phyloP scores from a whole-genome alignment of 2,329 filamentous ascomycete genomes.

The Apiospora saccharicola region DNA sequence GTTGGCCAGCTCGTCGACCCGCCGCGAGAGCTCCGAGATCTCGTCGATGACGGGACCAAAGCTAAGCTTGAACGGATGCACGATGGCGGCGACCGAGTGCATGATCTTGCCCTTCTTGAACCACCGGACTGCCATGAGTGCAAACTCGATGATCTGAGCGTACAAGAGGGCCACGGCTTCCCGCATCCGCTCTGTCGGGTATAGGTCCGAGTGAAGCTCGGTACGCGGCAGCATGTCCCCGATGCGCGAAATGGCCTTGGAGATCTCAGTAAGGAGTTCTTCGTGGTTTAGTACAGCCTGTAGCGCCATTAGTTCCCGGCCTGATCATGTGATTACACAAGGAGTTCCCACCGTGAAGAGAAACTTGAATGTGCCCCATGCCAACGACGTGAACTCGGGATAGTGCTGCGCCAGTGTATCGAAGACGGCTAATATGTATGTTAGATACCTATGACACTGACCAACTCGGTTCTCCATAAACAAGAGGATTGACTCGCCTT shows the following conservation, averaged over 20 bases:
- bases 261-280: conserved; percentile 28
- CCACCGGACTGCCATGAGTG: conserved; percentile 32
- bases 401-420: conserved; percentile 26
- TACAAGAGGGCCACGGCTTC: conserved; percentile 32
- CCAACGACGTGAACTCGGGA: conserved; percentile 23
- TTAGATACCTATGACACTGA: too few relatives aligned
- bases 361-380: conserved; percentile 26
- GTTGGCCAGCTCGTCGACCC: conserved; percentile 30
- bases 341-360: conserved; percentile 17
- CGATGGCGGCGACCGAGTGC: conserved; percentile 30
- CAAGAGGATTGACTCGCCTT: too few relatives aligned
- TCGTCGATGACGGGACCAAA: conserved; percentile 32
- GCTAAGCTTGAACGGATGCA: conserved; percentile 31
- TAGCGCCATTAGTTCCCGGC: background rate
- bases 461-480: too few relatives aligned
- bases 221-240: conserved; percentile 31
- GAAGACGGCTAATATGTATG: too few relatives aligned
- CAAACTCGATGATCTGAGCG: conserved; percentile 36
- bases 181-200: conserved; percentile 32
- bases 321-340: too few relatives aligned
- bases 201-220: conserved; percentile 28
- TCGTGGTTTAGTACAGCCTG: conserved; percentile 34
- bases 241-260: conserved; percentile 32
- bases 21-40: conserved; percentile 27
- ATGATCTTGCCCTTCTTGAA: conserved; percentile 30